A percentile compares a stretch with the other conserved stretches of the same genome.
These are phyloP conservation scores for Ceratobasidium sp. DNA, from an alignment of 1,284 basidiomycete genomes.

Conservation along the genomic window DNA sequence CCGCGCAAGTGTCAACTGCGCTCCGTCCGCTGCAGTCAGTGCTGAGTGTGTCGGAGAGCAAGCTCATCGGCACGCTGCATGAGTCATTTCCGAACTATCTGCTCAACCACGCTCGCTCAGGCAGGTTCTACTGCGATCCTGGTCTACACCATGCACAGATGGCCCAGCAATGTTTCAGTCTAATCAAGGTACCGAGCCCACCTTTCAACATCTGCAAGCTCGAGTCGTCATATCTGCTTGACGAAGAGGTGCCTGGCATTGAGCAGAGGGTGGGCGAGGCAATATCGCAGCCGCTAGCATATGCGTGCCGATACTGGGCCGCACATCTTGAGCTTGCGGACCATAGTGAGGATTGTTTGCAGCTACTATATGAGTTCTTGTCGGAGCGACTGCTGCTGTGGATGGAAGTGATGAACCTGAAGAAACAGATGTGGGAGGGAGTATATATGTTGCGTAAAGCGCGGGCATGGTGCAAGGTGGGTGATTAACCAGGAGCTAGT, in stretches of 20 bases:
- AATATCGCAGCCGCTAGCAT: not conserved
- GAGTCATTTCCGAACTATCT: constrained; percentile 20
- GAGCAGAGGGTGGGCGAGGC: not conserved
- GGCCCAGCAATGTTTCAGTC: not conserved
- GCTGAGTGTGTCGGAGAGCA: not conserved
- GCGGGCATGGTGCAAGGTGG: not conserved
- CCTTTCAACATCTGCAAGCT: constrained; percentile 16
- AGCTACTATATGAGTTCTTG: constrained; percentile 1
- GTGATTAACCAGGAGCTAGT: too few relatives aligned
- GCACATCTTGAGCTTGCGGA: not conserved
- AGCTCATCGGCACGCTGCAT: constrained; percentile 1
- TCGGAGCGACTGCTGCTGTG: constrained; percentile 5
- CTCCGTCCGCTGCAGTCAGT: constrained; percentile 2
- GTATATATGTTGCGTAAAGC: not conserved
- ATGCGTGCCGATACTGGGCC: constrained; percentile 26
- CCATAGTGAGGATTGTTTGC: not conserved
- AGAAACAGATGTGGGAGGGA: not conserved
- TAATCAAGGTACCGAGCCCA: not conserved
- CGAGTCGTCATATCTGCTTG: not conserved
- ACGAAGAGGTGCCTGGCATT: constrained; percentile 9
- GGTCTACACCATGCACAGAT: not conserved
- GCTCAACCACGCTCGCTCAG: not conserved
- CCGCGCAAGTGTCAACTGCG: not conserved
- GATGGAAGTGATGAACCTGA: constrained; percentile 25
- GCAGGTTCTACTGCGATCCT: not conserved